Conservation (phyloP, 1,284 basidiomycete genomes). For the Melanopsichium pennsylvanicum region DNA sequence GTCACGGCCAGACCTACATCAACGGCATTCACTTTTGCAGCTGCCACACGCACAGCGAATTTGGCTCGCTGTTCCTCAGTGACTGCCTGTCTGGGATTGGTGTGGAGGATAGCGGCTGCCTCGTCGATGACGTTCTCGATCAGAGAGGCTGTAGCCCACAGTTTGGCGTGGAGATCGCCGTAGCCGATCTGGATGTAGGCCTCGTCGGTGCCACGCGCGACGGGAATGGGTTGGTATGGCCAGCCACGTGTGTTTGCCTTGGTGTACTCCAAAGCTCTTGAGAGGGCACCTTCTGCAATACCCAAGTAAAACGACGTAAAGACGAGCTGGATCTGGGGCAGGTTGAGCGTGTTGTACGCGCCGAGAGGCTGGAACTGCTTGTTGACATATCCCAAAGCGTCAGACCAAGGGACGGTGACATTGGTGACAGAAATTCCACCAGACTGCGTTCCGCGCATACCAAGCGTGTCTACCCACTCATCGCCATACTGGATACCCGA, state of each 20-base stretch:
- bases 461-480: slow-evolving; percentile 66
- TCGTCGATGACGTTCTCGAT: slow-evolving; percentile 53
- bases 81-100: slow-evolving; percentile 38
- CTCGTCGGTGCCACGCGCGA: slow-evolving; percentile 58
- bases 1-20: slow-evolving; percentile 64
- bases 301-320: slow-evolving; percentile 66
- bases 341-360: slow-evolving; percentile 63
- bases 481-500: slow-evolving; percentile 63
- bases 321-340: slow-evolving; percentile 64
- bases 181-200: slow-evolving; percentile 65
- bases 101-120: slow-evolving; percentile 48
- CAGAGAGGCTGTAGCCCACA: slow-evolving; percentile 63
- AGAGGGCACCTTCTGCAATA: slow-evolving; percentile 63
- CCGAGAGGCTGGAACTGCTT: slow-evolving; percentile 57
- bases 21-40: slow-evolving; percentile 60
- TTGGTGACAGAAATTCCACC: slow-evolving; percentile 60
- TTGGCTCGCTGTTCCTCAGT: slow-evolving; percentile 61
- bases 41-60: slow-evolving; percentile 63
- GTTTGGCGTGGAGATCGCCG: slow-evolving; percentile 61
- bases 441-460: slow-evolving; percentile 63
- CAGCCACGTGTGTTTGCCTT: slow-evolving; percentile 63
- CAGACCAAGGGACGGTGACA: slow-evolving; percentile 56
- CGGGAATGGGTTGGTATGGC: slow-evolving; percentile 59
- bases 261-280: slow-evolving; percentile 58
- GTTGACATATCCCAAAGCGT: slow-evolving; percentile 57